phyloP scores from a whole-genome alignment of 495 filamentous ascomycete species.

The Venustampulla echinocandica region DNA sequence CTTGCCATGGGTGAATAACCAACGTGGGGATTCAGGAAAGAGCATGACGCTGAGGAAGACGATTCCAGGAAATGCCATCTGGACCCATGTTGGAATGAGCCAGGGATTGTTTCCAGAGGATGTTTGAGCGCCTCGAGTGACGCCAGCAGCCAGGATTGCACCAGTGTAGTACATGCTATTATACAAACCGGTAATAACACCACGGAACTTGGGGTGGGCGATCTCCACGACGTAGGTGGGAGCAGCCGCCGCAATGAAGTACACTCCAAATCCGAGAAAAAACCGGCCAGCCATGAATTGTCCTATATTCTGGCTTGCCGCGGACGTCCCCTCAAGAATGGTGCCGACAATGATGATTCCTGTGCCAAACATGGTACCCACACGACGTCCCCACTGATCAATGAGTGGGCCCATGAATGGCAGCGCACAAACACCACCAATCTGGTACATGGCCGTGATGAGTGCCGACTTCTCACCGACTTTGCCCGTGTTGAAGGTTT shows the following conservation, averaged over 20 bases:
- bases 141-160: neutral
- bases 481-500: constrained; percentile 16
- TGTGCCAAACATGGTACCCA: constrained; percentile 44
- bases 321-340: constrained; percentile 33
- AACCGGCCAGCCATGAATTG: constrained; percentile 70
- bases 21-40: constrained; percentile 54
- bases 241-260: constrained; percentile 56
- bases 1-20: constrained; percentile 56
- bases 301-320: constrained; percentile 7
- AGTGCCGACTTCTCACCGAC: constrained; percentile 18
- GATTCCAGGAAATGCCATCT: constrained; percentile 37
- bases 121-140: neutral
- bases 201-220: constrained; percentile 62
- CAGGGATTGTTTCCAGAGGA: constrained; percentile 30
- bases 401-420: constrained; percentile 28
- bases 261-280: constrained; percentile 65
- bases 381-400: constrained; percentile 34
- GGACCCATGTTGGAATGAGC: constrained; percentile 50
- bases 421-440: constrained; percentile 18
- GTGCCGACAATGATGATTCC: constrained; percentile 43
- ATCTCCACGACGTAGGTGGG: constrained; percentile 70
- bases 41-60: constrained; percentile 29
- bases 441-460: constrained; percentile 17
- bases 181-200: constrained; percentile 55
- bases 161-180: constrained; percentile 14